A percentile compares a stretch with the other conserved stretches of the same genome.
Conservation (phyloP, 2,329 filamentous ascomycete species). For the Monosporascus sp. region DNA sequence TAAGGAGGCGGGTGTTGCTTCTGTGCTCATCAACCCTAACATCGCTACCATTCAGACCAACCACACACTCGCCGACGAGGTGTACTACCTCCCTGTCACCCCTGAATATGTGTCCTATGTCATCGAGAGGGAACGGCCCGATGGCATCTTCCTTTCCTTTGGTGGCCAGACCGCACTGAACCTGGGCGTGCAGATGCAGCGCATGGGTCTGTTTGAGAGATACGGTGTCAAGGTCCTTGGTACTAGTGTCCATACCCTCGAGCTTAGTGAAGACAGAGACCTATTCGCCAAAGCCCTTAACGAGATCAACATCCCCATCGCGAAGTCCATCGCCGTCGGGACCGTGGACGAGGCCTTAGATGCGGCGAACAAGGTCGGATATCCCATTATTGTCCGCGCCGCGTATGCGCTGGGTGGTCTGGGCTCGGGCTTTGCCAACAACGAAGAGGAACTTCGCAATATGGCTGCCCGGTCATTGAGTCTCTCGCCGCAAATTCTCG, state of each 20-base stretch:
- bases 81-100: constrained; percentile 97
- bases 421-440: constrained; percentile 92
- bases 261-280: constrained; percentile 93
- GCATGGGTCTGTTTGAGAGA: constrained; percentile 89
- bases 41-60: constrained; percentile 98
- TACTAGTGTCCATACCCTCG: constrained; percentile 88
- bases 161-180: constrained; percentile 97
- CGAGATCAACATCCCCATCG: constrained; percentile 96
- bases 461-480: constrained; percentile 89
- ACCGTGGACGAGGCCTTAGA: constrained; percentile 89
- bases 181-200: constrained; percentile 94
- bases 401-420: constrained; percentile 95
- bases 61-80: constrained; percentile 91
- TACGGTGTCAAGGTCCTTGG: constrained; percentile 94
- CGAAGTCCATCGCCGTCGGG: constrained; percentile 87
- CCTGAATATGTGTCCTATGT: constrained; percentile 97
- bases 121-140: constrained; percentile 90
- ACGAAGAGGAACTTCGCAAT: constrained; percentile 88
- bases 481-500: constrained; percentile 90
- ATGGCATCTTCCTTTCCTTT: constrained; percentile 96
- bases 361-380: constrained; percentile 81
- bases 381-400: constrained; percentile 96
- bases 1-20: constrained; percentile 88
- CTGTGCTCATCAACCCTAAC: constrained; percentile 94
- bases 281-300: constrained; percentile 92